Conservation (phyloP, 768 basidiomycete genomes). For the Xerocomus brunneocitrinus region DNA sequence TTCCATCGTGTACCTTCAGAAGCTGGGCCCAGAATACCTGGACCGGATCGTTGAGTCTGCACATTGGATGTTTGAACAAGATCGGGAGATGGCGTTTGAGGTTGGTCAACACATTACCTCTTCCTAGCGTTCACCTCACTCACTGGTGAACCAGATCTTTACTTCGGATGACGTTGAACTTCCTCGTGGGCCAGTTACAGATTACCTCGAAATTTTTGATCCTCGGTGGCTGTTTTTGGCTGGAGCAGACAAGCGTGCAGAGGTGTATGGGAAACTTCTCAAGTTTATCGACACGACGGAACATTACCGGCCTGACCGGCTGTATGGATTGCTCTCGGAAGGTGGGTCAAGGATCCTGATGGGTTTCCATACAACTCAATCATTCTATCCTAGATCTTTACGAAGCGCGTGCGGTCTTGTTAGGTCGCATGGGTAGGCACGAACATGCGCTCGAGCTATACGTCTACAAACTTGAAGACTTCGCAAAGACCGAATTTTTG, state of each 20-base stretch:
- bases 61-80: slow-evolving; percentile 78
- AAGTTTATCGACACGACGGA: slow-evolving; percentile 69
- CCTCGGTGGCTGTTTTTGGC: slow-evolving; percentile 12
- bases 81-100: slow-evolving; percentile 72
- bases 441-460: slow-evolving; percentile 95
- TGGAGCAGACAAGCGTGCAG: slow-evolving; percentile 41
- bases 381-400: slow-evolving; percentile 56
- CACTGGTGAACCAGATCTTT: slow-evolving; percentile 64
- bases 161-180: slow-evolving; percentile 93
- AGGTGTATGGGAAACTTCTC: slow-evolving; percentile 66
- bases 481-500: slow-evolving; percentile 52
- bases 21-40: slow-evolving; percentile 78
- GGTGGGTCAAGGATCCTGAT: slow-evolving; percentile 41
- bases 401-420: slow-evolving; percentile 86
- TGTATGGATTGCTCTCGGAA: slow-evolving; percentile 81
- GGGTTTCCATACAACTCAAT: not conserved
- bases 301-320: slow-evolving; percentile 68
- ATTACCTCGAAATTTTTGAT: slow-evolving; percentile 72
- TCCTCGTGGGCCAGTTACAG: slow-evolving; percentile 69
- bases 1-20: slow-evolving; percentile 86
- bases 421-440: slow-evolving; percentile 86
- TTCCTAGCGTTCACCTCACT: not conserved
- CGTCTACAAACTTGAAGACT: slow-evolving; percentile 82
- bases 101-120: slow-evolving; percentile 32
- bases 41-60: slow-evolving; percentile 78